Evolutionary conservation across 2,329 filamentous ascomycete species (phyloP).

Genomic region (Pestalotiopsis sp.): DNA sequence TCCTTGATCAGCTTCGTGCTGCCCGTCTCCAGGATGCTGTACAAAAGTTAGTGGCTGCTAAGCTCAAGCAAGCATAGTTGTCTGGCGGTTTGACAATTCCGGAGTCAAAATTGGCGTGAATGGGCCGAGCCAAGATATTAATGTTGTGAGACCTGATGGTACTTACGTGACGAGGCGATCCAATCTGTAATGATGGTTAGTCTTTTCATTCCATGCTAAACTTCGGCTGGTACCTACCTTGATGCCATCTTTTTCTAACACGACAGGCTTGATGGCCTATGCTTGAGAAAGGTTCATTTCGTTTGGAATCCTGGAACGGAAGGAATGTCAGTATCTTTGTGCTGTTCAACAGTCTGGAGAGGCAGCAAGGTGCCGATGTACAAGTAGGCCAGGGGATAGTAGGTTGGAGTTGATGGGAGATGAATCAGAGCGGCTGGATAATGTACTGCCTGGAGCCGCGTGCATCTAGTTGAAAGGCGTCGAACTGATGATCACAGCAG

Average conservation of each 20-base stretch:
- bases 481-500: neutral
- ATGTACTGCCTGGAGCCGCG: neutral
- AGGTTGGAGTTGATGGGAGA: neutral
- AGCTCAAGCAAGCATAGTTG: neutral
- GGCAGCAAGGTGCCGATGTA: neutral
- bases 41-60: constrained; percentile 12
- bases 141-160: neutral
- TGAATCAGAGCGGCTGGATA: neutral
- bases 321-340: constrained; percentile 2
- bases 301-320: neutral
- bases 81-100: neutral
- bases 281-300: constrained; percentile 15
- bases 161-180: constrained; percentile 87
- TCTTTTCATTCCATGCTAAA: neutral
- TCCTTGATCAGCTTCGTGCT: constrained; percentile 95
- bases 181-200: constrained; percentile 58
- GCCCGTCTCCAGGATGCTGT: constrained; percentile 91
- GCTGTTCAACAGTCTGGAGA: neutral
- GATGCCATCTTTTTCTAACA: constrained; percentile 54
- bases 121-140: neutral
- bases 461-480: neutral
- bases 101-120: neutral
- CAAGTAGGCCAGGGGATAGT: neutral
- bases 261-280: constrained; percentile 15
- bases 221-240: constrained; percentile 40